Evolutionary conservation across 2,329 filamentous ascomycete genomes (phyloP), one percentile per base, ranked within the genome.

Genomic region (Sordariomycetes sp.): DNA sequence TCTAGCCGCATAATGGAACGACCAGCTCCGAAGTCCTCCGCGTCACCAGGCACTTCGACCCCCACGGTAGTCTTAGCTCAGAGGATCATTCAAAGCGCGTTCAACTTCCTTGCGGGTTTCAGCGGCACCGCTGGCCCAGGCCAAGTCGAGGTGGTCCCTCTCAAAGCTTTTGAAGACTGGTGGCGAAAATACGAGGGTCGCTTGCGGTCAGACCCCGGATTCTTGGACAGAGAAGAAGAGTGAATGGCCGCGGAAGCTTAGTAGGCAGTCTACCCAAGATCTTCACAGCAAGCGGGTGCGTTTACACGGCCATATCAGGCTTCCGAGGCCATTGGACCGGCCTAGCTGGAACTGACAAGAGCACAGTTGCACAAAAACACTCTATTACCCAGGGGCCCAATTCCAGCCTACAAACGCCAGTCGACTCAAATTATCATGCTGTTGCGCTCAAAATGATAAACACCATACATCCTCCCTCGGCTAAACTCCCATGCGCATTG

Each of bases 91-190:
- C 87, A 89, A 64, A 96, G 96, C 70, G 94, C 92, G 15, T 99
- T 97, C 71, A 96, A 99, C 71, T 97, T 96, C 69, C 76, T 99
- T 58, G 84, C 92, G 3, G 87, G 90, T 64, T 97, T 95, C 75
- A 89, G 86, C 59, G 82, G 83, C 42, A 78, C 79, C 58, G 75
- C 76, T 1, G 77, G 77, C 2, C 73, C 74, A 28, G 78, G 75
- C 1, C 87, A 87, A 0, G 81, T 87, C 52, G 92, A 97, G 68
- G 87, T 95, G 13, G 89, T 99, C 25, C 91, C 94, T n/a, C 72
- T 99, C 62, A 94, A 89, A 72, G 89, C 88, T 5, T 99, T 99
- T 69, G 87, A 95, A 72, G 90, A 95, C 59, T 99, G 95, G 94
- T 99, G 95, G 94, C 80, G 78, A 60, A 97, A 96, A 72, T 99